Base-by-base conservation (phyloP, 495 filamentous ascomycete species). In the Xylaria castorea region DNA sequence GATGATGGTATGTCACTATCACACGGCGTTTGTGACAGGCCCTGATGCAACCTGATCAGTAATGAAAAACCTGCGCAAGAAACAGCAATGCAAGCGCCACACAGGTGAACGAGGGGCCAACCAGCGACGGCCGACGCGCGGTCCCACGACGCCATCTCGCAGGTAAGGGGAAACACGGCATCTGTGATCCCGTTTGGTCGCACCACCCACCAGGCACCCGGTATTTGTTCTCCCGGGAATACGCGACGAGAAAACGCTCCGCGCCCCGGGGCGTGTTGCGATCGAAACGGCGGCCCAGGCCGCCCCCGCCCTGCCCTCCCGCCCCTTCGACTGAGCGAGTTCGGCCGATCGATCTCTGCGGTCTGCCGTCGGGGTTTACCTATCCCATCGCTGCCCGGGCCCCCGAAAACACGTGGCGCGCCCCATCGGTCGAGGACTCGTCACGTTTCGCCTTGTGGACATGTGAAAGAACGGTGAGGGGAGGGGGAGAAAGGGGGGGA, bases 261-360 rank as follows among this genome's bases (percentile, higher is more conserved):
- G n/a, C 48, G 27, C 46, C 46, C 38, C n/a, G 20, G 63, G 27
- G 34, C 11, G 60, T 44, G 61, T n/a, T 44, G 22, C 22, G 38
- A 64, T 27, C 38, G 38, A 64, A 40, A 6, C n/a, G n/a, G 12
- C 38, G 38, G 61, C 12, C 22, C 61, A 63, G 27, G n/a, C n/a
- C n/a, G n/a, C n/a, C n/a, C n/a, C n/a, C 34, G n/a, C 38, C 18
- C 7, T 20, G 32, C 32, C 14, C 27, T 25, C 53, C 14, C 51
- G n/a, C n/a, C n/a, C n/a, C n/a, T n/a, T 25, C 8, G 2, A 22
- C n/a, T 25, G 22, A 9, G 58, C 25, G 18, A 64, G 55, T 1
- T 40, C 70, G 65, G 25, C 62, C 38, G 70, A 72, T 51, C 51
- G 62, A 72, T 51, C 70, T 46, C 42, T 69, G 66, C 66, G 25